Conservation (phyloP, 116 monocot species). For the Phalaenopsis hybrid region DNA sequence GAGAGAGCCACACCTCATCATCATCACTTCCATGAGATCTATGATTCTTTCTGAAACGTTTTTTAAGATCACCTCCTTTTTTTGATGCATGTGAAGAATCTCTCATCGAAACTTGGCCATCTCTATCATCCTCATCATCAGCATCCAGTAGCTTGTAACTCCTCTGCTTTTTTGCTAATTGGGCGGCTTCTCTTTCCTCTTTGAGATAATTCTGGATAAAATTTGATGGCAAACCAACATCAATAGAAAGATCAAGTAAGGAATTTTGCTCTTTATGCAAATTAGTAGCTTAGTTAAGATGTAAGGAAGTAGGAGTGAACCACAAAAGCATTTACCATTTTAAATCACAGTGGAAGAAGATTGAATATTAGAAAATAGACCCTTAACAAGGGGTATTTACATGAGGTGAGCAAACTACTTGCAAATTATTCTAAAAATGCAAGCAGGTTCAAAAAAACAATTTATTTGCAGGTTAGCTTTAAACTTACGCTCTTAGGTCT, state of each 20-base stretch:
- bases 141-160: slow-evolving; percentile 73
- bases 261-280: background rate
- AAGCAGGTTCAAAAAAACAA: background rate
- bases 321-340: background rate
- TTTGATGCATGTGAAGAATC: slow-evolving; percentile 14
- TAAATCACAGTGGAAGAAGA: background rate
- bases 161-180: slow-evolving; percentile 64
- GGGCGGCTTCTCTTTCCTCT: slow-evolving; percentile 67
- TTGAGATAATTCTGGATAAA: slow-evolving; percentile 55
- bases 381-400: too few relatives aligned
- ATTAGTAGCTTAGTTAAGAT: background rate
- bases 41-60: slow-evolving; percentile 60
- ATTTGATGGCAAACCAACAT: background rate
- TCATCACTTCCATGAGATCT: slow-evolving; percentile 45
- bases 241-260: slow-evolving; percentile 1
- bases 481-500: background rate
- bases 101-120: slow-evolving; percentile 9
- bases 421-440: background rate
- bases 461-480: background rate
- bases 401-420: background rate
- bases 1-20: slow-evolving; percentile 37
- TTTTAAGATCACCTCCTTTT: slow-evolving; percentile 24
- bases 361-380: background rate
- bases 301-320: background rate
- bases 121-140: slow-evolving; percentile 57